Evolutionary conservation across 495 filamentous ascomycete species (phyloP).

Genomic region (Opeltia flavorubescens): DNA sequence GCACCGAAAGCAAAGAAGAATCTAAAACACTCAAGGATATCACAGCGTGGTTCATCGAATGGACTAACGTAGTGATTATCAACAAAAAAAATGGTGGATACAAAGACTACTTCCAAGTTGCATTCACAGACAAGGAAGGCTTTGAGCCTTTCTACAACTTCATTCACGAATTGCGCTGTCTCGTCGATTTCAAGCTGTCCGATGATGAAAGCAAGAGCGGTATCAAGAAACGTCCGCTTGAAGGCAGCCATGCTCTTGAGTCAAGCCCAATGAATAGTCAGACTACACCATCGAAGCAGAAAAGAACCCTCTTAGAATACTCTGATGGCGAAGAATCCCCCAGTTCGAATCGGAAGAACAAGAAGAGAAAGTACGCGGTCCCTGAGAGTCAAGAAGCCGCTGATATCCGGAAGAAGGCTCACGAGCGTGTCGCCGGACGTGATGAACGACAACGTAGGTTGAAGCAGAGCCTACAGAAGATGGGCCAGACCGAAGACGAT

Average conservation of each 20-base stretch:
- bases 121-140: slow-evolving; percentile 13
- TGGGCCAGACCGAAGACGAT: slow-evolving; percentile 27
- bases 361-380: slow-evolving; percentile 34
- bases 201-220: not conserved
- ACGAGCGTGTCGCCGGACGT: slow-evolving; percentile 25
- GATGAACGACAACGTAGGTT: slow-evolving; percentile 35
- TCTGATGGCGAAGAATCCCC: slow-evolving; percentile 10
- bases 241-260: not conserved
- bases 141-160: slow-evolving; percentile 17
- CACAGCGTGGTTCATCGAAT: slow-evolving; percentile 26
- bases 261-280: not conserved
- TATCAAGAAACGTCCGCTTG: too few relatives aligned
- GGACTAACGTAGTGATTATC: slow-evolving; percentile 21
- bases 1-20: slow-evolving; percentile 5
- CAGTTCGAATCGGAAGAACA: too few relatives aligned
- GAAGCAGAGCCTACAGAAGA: slow-evolving; percentile 25
- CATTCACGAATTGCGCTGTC: slow-evolving; percentile 11
- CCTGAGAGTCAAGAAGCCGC: slow-evolving; percentile 32
- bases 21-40: slow-evolving; percentile 19
- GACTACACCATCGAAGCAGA: not conserved
- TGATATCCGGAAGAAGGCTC: slow-evolving; percentile 30
- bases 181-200: slow-evolving; percentile 6
- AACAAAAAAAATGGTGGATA: slow-evolving; percentile 12
- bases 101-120: slow-evolving; percentile 7
- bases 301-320: not conserved